phyloP scores from a whole-genome alignment of 23 red algal species.

The Gracilaria gracilis region DNA sequence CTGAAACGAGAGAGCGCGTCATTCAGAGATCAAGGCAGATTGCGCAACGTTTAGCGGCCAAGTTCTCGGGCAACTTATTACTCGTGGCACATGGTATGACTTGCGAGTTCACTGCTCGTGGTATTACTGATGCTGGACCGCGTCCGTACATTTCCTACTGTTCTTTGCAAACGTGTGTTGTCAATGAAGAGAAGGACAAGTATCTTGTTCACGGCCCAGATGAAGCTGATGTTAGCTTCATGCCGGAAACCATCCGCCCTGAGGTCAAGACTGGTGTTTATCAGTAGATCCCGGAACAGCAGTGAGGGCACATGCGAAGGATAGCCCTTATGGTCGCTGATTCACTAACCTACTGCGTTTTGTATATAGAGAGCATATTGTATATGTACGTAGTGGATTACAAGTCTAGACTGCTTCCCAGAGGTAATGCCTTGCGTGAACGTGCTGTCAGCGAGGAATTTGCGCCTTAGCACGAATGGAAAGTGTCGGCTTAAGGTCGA shows the following conservation, averaged over 20 bases:
- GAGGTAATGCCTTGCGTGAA: no score
- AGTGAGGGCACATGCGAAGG: not conserved
- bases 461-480: no score
- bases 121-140: constrained; percentile 30
- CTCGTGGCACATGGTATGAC: constrained; percentile 55
- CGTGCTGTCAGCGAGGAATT: no score
- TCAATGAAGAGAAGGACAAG: not conserved
- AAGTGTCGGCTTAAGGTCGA: no score
- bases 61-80: constrained; percentile 33
- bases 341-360: not conserved
- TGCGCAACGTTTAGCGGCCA: constrained; percentile 3
- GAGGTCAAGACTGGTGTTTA: constrained; percentile 22
- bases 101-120: constrained; percentile 52
- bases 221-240: constrained; percentile 46
- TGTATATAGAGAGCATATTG: not conserved
- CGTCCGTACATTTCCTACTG: constrained; percentile 47
- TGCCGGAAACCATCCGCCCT: constrained; percentile 35
- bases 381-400: not conserved
- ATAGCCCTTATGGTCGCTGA: not conserved
- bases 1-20: constrained; percentile 43
- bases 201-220: constrained; percentile 21
- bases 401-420: no score
- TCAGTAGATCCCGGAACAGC: not conserved
- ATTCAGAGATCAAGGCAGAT: constrained; percentile 1
- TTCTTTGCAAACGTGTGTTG: constrained; percentile 57